These are phyloP conservation scores for Saturnispora sekii DNA, from an alignment of 805 yeast species.

Conservation along the genomic window DNA sequence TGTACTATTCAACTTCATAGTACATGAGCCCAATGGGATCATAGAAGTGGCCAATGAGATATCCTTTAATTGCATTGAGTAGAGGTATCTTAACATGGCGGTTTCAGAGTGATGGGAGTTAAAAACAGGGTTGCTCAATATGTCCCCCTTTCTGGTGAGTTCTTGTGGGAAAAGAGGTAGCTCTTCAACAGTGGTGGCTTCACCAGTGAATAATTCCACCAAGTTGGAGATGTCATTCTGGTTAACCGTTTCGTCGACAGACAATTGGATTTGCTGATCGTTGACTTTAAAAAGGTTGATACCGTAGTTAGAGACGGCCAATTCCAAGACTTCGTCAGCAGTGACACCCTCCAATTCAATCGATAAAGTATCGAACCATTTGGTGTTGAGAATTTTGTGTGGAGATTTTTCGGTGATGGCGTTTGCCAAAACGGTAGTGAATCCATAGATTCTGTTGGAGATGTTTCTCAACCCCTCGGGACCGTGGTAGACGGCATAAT, in stretches of 20 bases:
- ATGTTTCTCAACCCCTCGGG: constrained; percentile 74
- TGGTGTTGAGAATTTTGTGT: constrained; percentile 42
- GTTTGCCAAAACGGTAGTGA: constrained; percentile 62
- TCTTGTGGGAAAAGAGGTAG: constrained; percentile 44
- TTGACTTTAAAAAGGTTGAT: constrained; percentile 71
- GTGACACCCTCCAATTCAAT: constrained; percentile 41
- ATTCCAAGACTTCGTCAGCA: constrained; percentile 46
- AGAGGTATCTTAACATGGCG: constrained; percentile 84
- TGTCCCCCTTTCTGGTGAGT: constrained; percentile 44
- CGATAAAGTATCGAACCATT: constrained; percentile 76
- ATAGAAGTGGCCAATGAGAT: constrained; percentile 89
- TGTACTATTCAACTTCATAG: constrained; percentile 95
- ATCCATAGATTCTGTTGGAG: constrained; percentile 65
- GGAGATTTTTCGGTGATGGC: constrained; percentile 33
- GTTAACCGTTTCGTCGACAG: constrained; percentile 84
- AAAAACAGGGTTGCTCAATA: constrained; percentile 70
- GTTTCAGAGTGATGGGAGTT: constrained; percentile 88
- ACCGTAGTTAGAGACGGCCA: constrained; percentile 51
- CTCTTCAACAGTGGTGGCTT: constrained; percentile 14
- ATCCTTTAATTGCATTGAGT: constrained; percentile 77
- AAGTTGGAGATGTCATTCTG: constrained; percentile 49
- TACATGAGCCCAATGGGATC: constrained; percentile 97
- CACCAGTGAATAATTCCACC: constrained; percentile 49
- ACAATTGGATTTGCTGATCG: constrained; percentile 54
- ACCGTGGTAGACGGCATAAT: constrained; percentile 95